Base-by-base conservation (phyloP, 768 basidiomycete genomes). In the Trichaptum fuscoviolaceum region DNA sequence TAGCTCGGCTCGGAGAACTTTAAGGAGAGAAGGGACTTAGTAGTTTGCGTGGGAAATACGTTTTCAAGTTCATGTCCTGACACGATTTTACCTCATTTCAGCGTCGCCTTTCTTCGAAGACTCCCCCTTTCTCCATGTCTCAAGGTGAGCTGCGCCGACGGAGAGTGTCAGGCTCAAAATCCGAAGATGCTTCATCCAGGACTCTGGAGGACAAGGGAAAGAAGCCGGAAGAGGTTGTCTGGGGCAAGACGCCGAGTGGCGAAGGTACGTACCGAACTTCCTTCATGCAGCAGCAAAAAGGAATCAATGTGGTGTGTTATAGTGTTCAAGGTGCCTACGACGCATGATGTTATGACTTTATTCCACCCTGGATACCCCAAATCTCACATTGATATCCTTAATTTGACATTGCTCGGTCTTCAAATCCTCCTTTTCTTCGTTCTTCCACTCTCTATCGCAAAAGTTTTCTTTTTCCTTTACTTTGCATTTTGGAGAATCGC, bases 291-390 rank as follows among this genome's bases (percentile, higher is more conserved):
- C 65, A 69, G 35, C 68, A 18, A 67, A 24, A 52, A 24, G 15
- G 2, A 27, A 35, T 68, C 67, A 67, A 62, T 65, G 30, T 42
- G 25, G 10, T 65, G 63, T 62, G 20, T 58, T 58, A 30, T 69
- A 98, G 95, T 97, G 7, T 99, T 99, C 75, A 86, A 87, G 67
- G 93, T 96, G 58, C 95, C 95, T 12, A 92, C 94, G 23, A 96
- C 95, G 0, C 91, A 95, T 75, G 92, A 95, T 75, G 92, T 95
- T 23, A 74, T 96, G 69, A 95, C 94, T 0, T 81, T 96, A 6
- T 93, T 96, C 74, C 83, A 94, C 75, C 94, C 94, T 3, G 80
- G 81, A 0, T 87, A 91, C 72, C 88, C 89, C 0, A 96, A 96
- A 77, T 96, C 90, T 69, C 92, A 97, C 71, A 80, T 98, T 36